These are phyloP conservation scores for Zygotorulaspora mrakii DNA, from an alignment of 1,139 yeast genomes.

Conservation along the genomic window DNA sequence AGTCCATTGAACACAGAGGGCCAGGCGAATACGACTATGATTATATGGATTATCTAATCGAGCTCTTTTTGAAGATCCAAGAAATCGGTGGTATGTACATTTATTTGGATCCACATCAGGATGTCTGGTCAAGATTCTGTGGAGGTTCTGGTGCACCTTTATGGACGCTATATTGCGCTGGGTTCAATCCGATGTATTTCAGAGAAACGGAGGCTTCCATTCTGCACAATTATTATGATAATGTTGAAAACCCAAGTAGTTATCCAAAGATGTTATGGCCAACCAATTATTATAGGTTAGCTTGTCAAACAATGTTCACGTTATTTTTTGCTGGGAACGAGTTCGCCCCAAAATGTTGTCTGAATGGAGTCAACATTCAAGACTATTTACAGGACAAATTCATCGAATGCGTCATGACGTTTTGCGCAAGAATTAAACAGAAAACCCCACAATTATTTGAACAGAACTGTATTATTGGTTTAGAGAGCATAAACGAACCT, in stretches of 20 bases:
- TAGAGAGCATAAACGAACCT: constrained; percentile 89
- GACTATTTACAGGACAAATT: constrained; percentile 67
- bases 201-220: constrained; percentile 67
- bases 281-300: constrained; percentile 75
- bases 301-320: constrained; percentile 79
- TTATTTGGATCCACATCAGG: constrained; percentile 87
- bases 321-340: constrained; percentile 72
- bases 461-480: constrained; percentile 54
- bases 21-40: constrained; percentile 82
- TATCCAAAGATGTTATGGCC: constrained; percentile 94
- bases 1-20: constrained; percentile 83
- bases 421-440: constrained; percentile 50
- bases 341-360: constrained; percentile 65
- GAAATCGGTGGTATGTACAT: constrained; percentile 73
- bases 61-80: constrained; percentile 56
- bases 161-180: constrained; percentile 96
- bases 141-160: constrained; percentile 98
- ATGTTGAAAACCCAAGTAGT: constrained; percentile 23
- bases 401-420: constrained; percentile 49
- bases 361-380: constrained; percentile 74
- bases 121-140: constrained; percentile 83
- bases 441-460: constrained; percentile 54
- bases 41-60: constrained; percentile 65
- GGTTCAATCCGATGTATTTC: constrained; percentile 73
- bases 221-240: constrained; percentile 52